Evolutionary conservation across 441 rosid genomes (phyloP), one percentile per base, ranked within the genome.

Genomic region (Pelargonium cotyledonis): DNA sequence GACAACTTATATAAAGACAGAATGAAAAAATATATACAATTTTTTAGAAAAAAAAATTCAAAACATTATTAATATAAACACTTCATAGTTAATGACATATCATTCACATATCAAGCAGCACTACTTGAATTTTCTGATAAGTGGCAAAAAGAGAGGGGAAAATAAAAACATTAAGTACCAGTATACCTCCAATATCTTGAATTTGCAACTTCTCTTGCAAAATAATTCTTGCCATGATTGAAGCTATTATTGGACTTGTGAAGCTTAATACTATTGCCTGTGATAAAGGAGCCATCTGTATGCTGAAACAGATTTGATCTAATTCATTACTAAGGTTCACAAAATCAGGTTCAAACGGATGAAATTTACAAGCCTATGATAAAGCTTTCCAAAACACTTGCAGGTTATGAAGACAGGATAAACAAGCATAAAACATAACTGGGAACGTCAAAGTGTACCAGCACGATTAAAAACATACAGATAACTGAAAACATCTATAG

Each of bases 181-280:
- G 15, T 62, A 49, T 66, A 93, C 98, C 96, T 82, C 89, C 94
- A 57, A 88, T 77, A 67, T 90, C 97, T 49, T 82, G 76, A 74
- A 86, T 81, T 81, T 85, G 90, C 78, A 89, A 79, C 82, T 85
- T 90, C 79, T 93, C 98, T 71, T 23, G 84, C 69, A 89, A 78
- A 80, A 85, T 77, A 53, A 93, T 65, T 83, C 86, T 84, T 43
- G 96, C 96, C 47, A 82, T 78, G 74, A 87, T 72, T 75, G 98
- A 89, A 69, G 94, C 95, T 81, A 82, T 71, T 72, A 89, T 77
- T 78, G 98, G 96, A 78, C 85, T 84, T 65, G 88, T 80, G 77
- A 89, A 92, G 87, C 85, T 85, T 69, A 92, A 73, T 46, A 85
- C 78, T 73, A 83, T 76, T 70, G 92, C 90, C 83, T 83, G 92